phyloP scores from a whole-genome alignment of 2,329 filamentous ascomycete genomes.

The Pseudogymnoascus sp. region DNA sequence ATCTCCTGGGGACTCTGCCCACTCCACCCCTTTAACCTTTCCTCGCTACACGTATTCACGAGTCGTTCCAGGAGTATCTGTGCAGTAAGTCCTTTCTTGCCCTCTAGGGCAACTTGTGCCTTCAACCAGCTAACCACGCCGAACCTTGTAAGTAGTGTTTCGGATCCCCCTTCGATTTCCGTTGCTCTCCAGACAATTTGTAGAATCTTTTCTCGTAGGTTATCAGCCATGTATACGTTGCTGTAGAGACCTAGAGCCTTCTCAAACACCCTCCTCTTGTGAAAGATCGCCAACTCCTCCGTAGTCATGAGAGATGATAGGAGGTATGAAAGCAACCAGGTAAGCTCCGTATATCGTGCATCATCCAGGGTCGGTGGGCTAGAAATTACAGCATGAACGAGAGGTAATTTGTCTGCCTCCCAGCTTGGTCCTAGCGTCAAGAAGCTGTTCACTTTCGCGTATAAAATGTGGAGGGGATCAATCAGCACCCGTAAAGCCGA shows the following conservation, averaged over 20 bases:
- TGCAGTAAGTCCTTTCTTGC: slow-evolving; percentile 42
- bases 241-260: slow-evolving; percentile 61
- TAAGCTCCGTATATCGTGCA: slow-evolving; percentile 61
- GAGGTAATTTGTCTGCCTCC: slow-evolving; percentile 63
- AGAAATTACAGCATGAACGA: slow-evolving; percentile 55
- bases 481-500: slow-evolving; percentile 61
- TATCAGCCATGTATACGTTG: slow-evolving; percentile 51
- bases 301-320: slow-evolving; percentile 55
- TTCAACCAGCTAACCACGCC: slow-evolving; percentile 69
- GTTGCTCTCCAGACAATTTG: slow-evolving; percentile 59
- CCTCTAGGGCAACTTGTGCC: slow-evolving; percentile 43
- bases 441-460: slow-evolving; percentile 78
- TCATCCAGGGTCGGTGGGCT: slow-evolving; percentile 65
- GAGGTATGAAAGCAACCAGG: slow-evolving; percentile 66
- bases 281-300: slow-evolving; percentile 53
- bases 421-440: slow-evolving; percentile 71
- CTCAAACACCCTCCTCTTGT: slow-evolving; percentile 61
- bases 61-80: slow-evolving; percentile 48
- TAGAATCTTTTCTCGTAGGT: slow-evolving; percentile 51
- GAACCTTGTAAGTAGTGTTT: slow-evolving; percentile 70
- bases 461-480: slow-evolving; percentile 73
- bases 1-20: slow-evolving; percentile 27
- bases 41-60: slow-evolving; percentile 57
- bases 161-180: slow-evolving; percentile 62
- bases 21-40: slow-evolving; percentile 61